Evolutionary conservation across 176 grass and related monocot species (phyloP).

Genomic region (Paspalum notatum): DNA sequence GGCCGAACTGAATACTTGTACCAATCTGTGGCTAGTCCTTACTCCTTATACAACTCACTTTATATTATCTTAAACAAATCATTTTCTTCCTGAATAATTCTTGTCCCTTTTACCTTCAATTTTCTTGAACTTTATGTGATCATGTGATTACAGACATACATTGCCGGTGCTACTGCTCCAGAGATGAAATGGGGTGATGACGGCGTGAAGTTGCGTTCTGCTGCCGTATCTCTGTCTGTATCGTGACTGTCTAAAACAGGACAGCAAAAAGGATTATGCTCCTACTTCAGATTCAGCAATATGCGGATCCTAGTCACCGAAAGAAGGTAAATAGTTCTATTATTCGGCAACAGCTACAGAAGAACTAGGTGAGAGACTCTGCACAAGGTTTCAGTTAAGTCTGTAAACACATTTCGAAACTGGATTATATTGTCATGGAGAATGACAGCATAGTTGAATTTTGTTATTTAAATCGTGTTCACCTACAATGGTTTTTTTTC

Average conservation of each 20-base stretch:
- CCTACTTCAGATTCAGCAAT: constrained; percentile 10
- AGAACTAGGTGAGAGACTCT: neutral
- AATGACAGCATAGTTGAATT: neutral
- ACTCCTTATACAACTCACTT: neutral
- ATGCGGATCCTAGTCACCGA: neutral
- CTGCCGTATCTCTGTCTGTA: constrained; percentile 79
- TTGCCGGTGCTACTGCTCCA: constrained; percentile 79
- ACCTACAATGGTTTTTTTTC: neutral
- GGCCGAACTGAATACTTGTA: neutral
- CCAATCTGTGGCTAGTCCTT: constrained; percentile 7
- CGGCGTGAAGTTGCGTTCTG: constrained; percentile 76
- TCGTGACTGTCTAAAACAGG: constrained; percentile 37
- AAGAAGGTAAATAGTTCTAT: constrained; percentile 22
- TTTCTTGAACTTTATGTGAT: constrained; percentile 30
- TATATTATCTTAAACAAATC: constrained; percentile 4
- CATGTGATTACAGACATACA: constrained; percentile 64
- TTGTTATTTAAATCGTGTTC: neutral
- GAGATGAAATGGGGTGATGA: constrained; percentile 81
- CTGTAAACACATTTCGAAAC: neutral
- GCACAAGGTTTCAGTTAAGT: neutral
- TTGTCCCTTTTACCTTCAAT: neutral
- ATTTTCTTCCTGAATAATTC: neutral
- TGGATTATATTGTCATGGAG: neutral
- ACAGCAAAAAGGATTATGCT: constrained; percentile 2
- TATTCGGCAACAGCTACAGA: neutral